A percentile compares a stretch with the other conserved stretches of the same genome.
Evolutionary conservation across 2,329 filamentous ascomycete species (phyloP).

Genomic region (Pseudocercospora vitis): DNA sequence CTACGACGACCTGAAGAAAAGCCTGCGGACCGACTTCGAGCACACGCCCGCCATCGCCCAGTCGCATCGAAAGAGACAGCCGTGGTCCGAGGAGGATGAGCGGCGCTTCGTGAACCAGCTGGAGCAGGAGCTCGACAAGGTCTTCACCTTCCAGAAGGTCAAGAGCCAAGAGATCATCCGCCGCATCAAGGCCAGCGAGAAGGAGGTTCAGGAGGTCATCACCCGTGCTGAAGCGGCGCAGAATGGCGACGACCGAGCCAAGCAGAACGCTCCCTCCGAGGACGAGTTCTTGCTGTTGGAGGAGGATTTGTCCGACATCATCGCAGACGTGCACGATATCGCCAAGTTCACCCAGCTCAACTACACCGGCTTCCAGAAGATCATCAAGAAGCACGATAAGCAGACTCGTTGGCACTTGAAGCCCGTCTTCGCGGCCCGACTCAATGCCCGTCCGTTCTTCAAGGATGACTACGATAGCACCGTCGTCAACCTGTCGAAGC

Average conservation of each 20-base stretch:
- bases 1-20: slow-evolving; percentile 88
- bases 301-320: slow-evolving; percentile 94
- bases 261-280: slow-evolving; percentile 62
- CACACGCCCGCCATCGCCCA: slow-evolving; percentile 46
- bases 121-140: slow-evolving; percentile 92
- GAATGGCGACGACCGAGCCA: slow-evolving; percentile 41
- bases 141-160: slow-evolving; percentile 95
- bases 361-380: slow-evolving; percentile 99
- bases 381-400: slow-evolving; percentile 99
- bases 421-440: slow-evolving; percentile 89
- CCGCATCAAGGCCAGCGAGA: slow-evolving; percentile 82
- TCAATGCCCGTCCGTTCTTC: slow-evolving; percentile 97
- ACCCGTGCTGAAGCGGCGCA: slow-evolving; percentile 59
- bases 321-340: slow-evolving; percentile 95
- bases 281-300: slow-evolving; percentile 93
- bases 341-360: slow-evolving; percentile 98
- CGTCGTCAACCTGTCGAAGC: slow-evolving; percentile 87
- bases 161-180: slow-evolving; percentile 95
- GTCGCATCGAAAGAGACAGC: slow-evolving; percentile 42
- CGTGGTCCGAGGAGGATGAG: slow-evolving; percentile 92
- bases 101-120: slow-evolving; percentile 81
- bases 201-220: slow-evolving; percentile 86
- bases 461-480: slow-evolving; percentile 98
- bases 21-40: slow-evolving; percentile 73
- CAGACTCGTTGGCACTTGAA: slow-evolving; percentile 88